Conservation (phyloP, 192 early-diverging fungal species). For the Linnemannia elongata region DNA sequence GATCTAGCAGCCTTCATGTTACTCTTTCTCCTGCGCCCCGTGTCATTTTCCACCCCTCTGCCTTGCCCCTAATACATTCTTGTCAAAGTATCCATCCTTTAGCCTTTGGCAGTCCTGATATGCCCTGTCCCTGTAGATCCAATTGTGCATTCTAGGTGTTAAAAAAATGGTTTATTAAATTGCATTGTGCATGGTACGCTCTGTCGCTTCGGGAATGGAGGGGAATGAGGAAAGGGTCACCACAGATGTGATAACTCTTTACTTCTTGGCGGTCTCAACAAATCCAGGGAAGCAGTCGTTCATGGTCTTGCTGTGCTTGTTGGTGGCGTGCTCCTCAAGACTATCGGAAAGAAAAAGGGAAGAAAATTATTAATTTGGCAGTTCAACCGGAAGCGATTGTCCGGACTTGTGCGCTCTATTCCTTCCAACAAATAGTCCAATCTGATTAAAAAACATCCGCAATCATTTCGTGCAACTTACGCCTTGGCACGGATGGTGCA, state of each 20-base stretch:
- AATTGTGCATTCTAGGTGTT: neutral
- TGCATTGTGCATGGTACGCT: neutral
- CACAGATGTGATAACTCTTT: neutral
- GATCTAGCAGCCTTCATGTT: neutral
- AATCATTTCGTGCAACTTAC: conserved; percentile 54
- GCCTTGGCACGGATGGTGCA: conserved; percentile 81
- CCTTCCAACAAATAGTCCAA: too few species aligned
- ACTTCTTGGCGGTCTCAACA: conserved; percentile 59
- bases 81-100: neutral
- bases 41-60: neutral
- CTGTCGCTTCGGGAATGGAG: neutral
- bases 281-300: conserved; percentile 85
- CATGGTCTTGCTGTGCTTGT: conserved; percentile 82
- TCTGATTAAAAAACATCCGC: neutral
- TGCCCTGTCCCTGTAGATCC: neutral
- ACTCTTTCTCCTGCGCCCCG: neutral
- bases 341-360: conserved; percentile 31
- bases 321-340: conserved; percentile 78
- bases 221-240: neutral
- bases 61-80: neutral
- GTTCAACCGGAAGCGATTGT: too few species aligned
- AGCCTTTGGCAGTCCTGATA: neutral
- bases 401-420: too few species aligned
- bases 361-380: neutral
- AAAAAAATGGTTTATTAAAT: conserved; percentile 15